Evolutionary conservation across 2,329 filamentous ascomycete species (phyloP).

Genomic region (Colletotrichum musicola): DNA sequence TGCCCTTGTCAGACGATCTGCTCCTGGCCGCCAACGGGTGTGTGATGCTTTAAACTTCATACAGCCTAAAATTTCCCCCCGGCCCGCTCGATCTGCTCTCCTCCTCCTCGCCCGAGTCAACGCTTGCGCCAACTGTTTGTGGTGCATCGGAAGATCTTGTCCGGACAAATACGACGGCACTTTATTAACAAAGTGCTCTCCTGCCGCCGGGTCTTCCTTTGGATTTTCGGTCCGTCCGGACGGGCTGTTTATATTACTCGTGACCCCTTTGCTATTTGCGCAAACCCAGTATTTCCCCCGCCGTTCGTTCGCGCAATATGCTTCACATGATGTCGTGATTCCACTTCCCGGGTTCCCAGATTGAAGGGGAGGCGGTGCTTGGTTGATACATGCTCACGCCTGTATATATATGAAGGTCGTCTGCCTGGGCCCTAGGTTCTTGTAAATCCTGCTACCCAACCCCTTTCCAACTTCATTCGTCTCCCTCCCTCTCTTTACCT

Average conservation of each 20-base stretch:
- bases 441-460: not conserved
- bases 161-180: slow-evolving; percentile 24
- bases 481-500: not conserved
- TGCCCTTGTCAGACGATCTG: not conserved
- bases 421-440: not conserved
- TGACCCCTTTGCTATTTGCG: not conserved
- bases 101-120: slow-evolving; percentile 12
- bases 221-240: slow-evolving; percentile 30
- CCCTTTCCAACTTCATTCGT: not conserved
- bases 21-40: not conserved
- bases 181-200: not conserved
- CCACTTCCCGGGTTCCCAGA: slow-evolving; percentile 11
- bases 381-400: too few relatives aligned
- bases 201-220: not conserved
- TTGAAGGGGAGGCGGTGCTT: not conserved
- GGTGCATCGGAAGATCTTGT: slow-evolving; percentile 22
- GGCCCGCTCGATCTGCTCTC: not conserved
- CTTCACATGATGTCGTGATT: slow-evolving; percentile 19
- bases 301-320: not conserved
- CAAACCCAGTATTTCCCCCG: not conserved
- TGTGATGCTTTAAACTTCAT: slow-evolving; percentile 25
- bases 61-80: slow-evolving; percentile 32
- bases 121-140: not conserved
- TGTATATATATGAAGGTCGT: slow-evolving; percentile 2
- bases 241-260: slow-evolving; percentile 25